Evolutionary conservation across 495 filamentous ascomycete genomes (phyloP).

Genomic region (Lophiotrema nucula): DNA sequence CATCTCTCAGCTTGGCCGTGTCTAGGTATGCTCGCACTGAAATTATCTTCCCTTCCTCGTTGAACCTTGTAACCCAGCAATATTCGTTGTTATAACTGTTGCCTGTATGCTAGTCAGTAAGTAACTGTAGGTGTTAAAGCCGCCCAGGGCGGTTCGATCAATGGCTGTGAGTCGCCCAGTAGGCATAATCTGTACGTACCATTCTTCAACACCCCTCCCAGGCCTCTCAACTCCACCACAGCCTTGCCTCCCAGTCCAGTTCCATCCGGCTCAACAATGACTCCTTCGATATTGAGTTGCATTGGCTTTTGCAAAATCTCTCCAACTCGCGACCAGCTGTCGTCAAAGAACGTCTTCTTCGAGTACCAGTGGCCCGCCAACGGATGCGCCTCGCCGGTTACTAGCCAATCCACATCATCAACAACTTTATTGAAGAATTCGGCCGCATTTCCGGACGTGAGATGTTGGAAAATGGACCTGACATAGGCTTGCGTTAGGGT

Average conservation of each 20-base stretch:
- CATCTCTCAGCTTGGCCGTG: constrained; percentile 8
- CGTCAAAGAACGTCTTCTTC: not conserved
- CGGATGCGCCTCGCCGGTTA: constrained; percentile 1
- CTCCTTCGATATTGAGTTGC: not conserved
- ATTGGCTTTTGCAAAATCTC: not conserved
- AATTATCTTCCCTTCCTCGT: not conserved
- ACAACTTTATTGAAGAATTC: not conserved
- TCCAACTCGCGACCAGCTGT: not conserved
- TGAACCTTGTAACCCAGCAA: constrained; percentile 4
- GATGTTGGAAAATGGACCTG: not conserved
- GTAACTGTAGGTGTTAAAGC: not conserved
- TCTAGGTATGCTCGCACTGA: constrained; percentile 4
- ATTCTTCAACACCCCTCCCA: constrained; percentile 5
- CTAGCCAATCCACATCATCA: constrained; percentile 10
- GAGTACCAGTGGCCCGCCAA: not conserved
- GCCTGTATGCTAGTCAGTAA: not conserved
- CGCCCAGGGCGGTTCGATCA: not conserved
- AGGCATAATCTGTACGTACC: not conserved
- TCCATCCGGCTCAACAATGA: not conserved
- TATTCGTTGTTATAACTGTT: constrained; percentile 8
- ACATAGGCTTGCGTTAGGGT: not conserved
- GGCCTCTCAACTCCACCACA: not conserved
- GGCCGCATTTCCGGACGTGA: not conserved
- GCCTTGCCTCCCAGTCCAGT: not conserved
- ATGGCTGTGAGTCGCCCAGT: too few relatives aligned